phyloP scores from a whole-genome alignment of 2,329 filamentous ascomycete genomes.

The Colletotrichum lindemuthianum region DNA sequence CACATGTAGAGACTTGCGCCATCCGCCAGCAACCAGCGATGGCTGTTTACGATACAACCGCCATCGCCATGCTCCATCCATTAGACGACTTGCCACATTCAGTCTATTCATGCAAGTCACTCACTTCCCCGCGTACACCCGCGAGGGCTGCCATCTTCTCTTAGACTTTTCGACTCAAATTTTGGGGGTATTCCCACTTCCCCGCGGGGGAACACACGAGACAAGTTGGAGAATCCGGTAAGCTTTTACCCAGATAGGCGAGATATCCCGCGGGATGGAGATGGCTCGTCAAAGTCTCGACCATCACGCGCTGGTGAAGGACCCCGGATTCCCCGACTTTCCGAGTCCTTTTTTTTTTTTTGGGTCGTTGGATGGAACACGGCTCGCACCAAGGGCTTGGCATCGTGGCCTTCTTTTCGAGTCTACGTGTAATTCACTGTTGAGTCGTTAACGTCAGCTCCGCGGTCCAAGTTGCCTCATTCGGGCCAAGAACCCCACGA shows the following conservation, averaged over 20 bases:
- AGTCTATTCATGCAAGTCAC: conserved; percentile 7
- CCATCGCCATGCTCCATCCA: background rate
- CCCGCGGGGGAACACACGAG: conserved; percentile 21
- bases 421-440: background rate
- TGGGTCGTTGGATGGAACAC: conserved; percentile 22
- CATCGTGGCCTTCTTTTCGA: background rate
- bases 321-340: conserved; percentile 9
- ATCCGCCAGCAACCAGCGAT: conserved; percentile 40
- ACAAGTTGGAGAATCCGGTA: background rate
- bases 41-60: too few species aligned
- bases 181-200: conserved; percentile 29
- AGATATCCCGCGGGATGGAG: conserved; percentile 27
- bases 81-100: conserved; percentile 4
- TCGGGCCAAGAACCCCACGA: background rate
- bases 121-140: background rate
- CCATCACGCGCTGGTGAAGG: background rate
- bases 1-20: conserved; percentile 54
- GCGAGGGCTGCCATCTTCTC: background rate
- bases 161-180: background rate
- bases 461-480: conserved; percentile 15
- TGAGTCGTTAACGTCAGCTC: background rate
- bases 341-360: conserved; percentile 2
- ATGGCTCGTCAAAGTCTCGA: background rate
- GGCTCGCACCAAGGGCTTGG: background rate
- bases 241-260: conserved; percentile 18